Conservation (phyloP, 2,329 filamentous ascomycete genomes). For the Colletotrichum sp. region DNA sequence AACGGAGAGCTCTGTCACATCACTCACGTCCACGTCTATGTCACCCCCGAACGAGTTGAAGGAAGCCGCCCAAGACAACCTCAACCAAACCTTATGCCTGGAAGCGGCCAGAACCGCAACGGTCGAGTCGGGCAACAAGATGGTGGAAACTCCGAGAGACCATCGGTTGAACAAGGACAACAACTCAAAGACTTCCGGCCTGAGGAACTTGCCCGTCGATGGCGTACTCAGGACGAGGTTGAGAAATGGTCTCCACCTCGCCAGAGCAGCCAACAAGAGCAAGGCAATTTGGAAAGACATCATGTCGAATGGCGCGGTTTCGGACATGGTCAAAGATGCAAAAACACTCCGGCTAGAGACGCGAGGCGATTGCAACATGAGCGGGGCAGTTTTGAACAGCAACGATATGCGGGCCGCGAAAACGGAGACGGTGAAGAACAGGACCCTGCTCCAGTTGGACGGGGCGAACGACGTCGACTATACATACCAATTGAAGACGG, state of each 20-base stretch:
- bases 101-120: not conserved
- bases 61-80: not conserved
- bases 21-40: constrained; percentile 18
- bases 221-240: not conserved
- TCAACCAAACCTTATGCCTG: not conserved
- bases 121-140: constrained; percentile 4
- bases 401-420: not conserved
- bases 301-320: not conserved
- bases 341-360: not conserved
- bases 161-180: not conserved
- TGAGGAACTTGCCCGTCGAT: not conserved
- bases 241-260: not conserved
- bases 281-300: not conserved
- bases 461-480: not conserved
- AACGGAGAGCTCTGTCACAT: not conserved
- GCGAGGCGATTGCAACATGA: not conserved
- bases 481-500: not conserved
- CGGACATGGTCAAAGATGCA: not conserved
- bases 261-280: not conserved
- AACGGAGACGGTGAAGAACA: not conserved
- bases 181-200: not conserved
- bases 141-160: constrained; percentile 4
- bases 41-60: not conserved
- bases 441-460: not conserved
- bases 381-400: not conserved